Base-by-base conservation (phyloP, 164 flowering plant species). In the Magnolia officinalis region DNA sequence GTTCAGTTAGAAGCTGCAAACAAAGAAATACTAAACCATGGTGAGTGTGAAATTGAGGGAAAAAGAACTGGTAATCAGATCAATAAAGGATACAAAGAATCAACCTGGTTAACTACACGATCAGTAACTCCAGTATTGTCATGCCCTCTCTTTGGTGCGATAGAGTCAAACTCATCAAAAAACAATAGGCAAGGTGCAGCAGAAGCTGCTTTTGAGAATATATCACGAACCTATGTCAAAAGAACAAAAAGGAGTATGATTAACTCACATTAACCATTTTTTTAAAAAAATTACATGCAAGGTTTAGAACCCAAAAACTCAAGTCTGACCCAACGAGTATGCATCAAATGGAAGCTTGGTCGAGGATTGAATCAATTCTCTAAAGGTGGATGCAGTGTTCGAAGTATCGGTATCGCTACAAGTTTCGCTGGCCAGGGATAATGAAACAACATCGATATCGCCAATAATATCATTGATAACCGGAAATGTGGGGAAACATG, bases 101-200 rank as follows among this genome's bases (percentile, higher is more conserved):
- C 73, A 9, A 94, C 98, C 82, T 95, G 98, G 83, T 93, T 95
- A 75, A 93, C 97, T 80, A 95, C 98, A 78, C 99, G 92, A 80
- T 95, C 99, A 72, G 99, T 95, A 23, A 95, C 99, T 59, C 99
- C 99, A 76, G 99, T 95, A 84, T 95, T 95, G 75, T 95, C 99
- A 89, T 95, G 99, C 58, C 99, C 99, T 84, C 99, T 90, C 83
- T 92, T 93, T 14, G 99, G 99, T 58, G 99, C 99, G 78, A 95
- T 95, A 31, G 99, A 95, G 80, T 95, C 99, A 84, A 95, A 95
- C 82, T 95, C 99, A 80, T 95, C 99, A 84, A 95, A 95, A 80
- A 95, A 95, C 59, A 95, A 89, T 72, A 95, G 89, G 81, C 99
- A 95, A 29, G 99, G 99, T 67, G 99, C 93, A 64, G 99, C 98